Base-by-base conservation (phyloP, 2,329 filamentous ascomycete genomes). In the Aspergillus unguis region DNA sequence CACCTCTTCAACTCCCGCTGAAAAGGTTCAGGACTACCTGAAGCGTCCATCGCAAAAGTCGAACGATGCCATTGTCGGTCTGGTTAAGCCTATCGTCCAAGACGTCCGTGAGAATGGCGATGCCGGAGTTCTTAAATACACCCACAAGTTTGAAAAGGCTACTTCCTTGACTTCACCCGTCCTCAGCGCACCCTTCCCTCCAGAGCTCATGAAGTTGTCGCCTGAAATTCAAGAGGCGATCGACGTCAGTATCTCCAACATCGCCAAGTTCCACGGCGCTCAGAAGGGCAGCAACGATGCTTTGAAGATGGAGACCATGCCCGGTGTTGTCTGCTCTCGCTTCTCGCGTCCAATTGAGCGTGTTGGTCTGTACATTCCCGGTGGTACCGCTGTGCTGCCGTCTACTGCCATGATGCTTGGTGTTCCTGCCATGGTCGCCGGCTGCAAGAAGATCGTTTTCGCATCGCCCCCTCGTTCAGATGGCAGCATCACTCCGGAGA, bases 381-480 rank as follows among this genome's bases (percentile, higher is more conserved):
- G 94, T 52, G 94, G 94, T 57, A 99, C 94, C 1, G 94, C 94
- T 1, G 94, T 99, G n/a, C 80, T 99, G 37, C 94, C 94, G 9
- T 96, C 91, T 51, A 97, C 94, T 6, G 94, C 94, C 3, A 86
- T 99, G 60, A 99, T 99, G 94, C 82, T 99, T 49, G 94, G 94
- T 68, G 94, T 99, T 4, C 94, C 94, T 6, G 94, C 94, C 55
- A 95, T 95, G 88, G 94, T 97, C 6, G 94, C 94, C 26, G 94
- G 94, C 26, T 99, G 94, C 80, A 85, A 92, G 75, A 95, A 88
- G 73, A 96, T 99, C 55, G 88, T 99, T 11, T 77, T 99, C 33
- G 94, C 94, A 23, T 95, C 92, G 0, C 94, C 94, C 29, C 94
- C 94, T 17, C 86, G 94, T 40, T 75, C 88, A 0, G 92, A 97